These are phyloP conservation scores for Fusarium sacchari DNA, from an alignment of 2,329 filamentous ascomycete species.

Conservation along the genomic window DNA sequence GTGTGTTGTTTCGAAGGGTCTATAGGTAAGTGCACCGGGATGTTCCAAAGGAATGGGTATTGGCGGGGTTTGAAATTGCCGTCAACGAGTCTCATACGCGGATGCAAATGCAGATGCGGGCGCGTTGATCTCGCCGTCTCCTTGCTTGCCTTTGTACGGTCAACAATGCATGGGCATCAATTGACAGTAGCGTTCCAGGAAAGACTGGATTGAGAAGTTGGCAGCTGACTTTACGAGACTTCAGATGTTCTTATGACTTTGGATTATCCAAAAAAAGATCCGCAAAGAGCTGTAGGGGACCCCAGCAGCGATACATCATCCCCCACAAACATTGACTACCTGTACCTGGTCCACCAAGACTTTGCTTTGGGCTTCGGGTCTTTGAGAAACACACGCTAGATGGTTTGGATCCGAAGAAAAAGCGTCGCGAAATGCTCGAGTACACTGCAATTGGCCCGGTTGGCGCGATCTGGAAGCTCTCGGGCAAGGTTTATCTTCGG, in stretches of 20 bases:
- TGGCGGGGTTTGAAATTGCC: not conserved
- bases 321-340: conserved; percentile 9
- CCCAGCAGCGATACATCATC: conserved; percentile 19
- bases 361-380: not conserved
- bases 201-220: conserved; percentile 5
- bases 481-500: conserved; percentile 2
- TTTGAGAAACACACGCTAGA: conserved; percentile 11
- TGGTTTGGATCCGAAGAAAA: conserved; percentile 19
- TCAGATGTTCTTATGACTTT: conserved; percentile 33
- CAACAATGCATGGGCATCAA: not conserved
- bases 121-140: not conserved
- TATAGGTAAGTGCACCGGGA: not conserved
- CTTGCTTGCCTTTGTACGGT: not conserved
- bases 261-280: conserved; percentile 19
- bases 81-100: not conserved
- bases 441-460: conserved; percentile 39
- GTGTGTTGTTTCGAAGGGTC: not conserved
- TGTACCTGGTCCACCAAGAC: conserved; percentile 7
- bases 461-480: conserved; percentile 29
- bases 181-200: not conserved
- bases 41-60: not conserved
- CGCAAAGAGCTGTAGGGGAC: conserved; percentile 24
- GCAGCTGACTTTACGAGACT: conserved; percentile 33
- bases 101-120: not conserved
- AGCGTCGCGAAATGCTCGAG: conserved; percentile 19